Conservation (phyloP, 352 stramenopile genomes). For the Phytophthora pisi region DNA sequence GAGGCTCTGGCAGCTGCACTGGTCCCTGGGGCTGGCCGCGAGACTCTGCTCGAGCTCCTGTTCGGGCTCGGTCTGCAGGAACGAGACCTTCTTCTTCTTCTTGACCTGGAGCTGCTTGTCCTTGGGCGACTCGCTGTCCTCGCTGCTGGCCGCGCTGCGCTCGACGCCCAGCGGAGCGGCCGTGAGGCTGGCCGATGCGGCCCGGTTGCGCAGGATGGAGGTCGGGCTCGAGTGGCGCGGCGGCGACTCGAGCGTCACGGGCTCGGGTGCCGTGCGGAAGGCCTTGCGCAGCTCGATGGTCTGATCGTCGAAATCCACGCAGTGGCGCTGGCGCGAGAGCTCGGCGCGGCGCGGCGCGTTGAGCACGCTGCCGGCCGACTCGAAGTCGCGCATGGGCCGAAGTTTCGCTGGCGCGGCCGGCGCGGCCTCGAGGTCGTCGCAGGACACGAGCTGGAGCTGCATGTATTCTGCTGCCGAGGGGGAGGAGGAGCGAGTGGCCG, state of each 20-base stretch:
- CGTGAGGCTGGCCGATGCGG: slow-evolving; percentile 12
- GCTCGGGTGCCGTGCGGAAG: slow-evolving; percentile 61
- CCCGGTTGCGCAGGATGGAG: slow-evolving; percentile 26
- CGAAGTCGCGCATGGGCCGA: slow-evolving; percentile 44
- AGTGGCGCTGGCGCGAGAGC: slow-evolving; percentile 52
- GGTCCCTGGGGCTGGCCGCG: slow-evolving; percentile 9
- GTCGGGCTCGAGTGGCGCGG: slow-evolving; percentile 17
- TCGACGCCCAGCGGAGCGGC: slow-evolving; percentile 18
- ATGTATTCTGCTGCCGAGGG: slow-evolving; percentile 4
- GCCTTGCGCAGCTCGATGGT: slow-evolving; percentile 55
- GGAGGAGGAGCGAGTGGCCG: no score
- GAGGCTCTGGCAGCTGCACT: slow-evolving; percentile 29
- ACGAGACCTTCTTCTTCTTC: slow-evolving; percentile 69
- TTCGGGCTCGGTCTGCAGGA: slow-evolving; percentile 41
- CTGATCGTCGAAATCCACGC: slow-evolving; percentile 56
- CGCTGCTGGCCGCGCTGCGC: slow-evolving; percentile 25
- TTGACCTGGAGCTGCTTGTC: slow-evolving; percentile 36
- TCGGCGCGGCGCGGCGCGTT: slow-evolving; percentile 49
- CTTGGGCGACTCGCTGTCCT: slow-evolving; percentile 23
- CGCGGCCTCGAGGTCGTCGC: slow-evolving; percentile 23
- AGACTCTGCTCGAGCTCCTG: slow-evolving; percentile 29
- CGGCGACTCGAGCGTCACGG: slow-evolving; percentile 46
- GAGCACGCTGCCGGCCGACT: slow-evolving; percentile 49
- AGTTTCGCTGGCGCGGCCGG: slow-evolving; percentile 9
- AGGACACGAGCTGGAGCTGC: slow-evolving; percentile 40